Conservation (phyloP, 2,329 filamentous ascomycete species). For the Aureobasidium melanogenum region DNA sequence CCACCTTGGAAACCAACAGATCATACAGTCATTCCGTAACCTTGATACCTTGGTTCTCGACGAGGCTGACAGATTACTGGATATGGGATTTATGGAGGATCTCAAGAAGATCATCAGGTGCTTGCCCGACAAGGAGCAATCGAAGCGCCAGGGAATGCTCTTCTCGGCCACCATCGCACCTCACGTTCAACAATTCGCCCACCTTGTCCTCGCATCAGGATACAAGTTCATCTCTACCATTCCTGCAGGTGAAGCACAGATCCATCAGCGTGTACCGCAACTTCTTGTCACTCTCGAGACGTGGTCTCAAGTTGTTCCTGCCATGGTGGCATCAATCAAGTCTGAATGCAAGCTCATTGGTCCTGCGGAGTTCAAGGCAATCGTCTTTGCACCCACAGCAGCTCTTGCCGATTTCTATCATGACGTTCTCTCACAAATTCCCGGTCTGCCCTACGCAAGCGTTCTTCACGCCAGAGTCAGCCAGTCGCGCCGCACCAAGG, state of each 20-base stretch:
- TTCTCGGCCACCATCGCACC: slow-evolving; percentile 38
- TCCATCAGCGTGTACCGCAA: slow-evolving; percentile 41
- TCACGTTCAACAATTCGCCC: slow-evolving; percentile 37
- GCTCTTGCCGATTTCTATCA: slow-evolving; percentile 32
- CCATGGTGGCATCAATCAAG: slow-evolving; percentile 1
- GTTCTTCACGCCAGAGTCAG: slow-evolving; percentile 33
- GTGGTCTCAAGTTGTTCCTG: not conserved
- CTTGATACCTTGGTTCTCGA: slow-evolving; percentile 38
- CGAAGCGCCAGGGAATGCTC: slow-evolving; percentile 42
- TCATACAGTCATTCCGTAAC: slow-evolving; percentile 37
- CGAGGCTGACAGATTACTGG: slow-evolving; percentile 82
- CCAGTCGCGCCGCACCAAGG: slow-evolving; percentile 33
- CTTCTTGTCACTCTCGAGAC: slow-evolving; percentile 30
- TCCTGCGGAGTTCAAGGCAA: slow-evolving; percentile 33
- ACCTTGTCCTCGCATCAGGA: slow-evolving; percentile 34
- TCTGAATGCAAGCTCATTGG: slow-evolving; percentile 9
- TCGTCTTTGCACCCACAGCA: slow-evolving; percentile 40
- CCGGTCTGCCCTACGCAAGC: not conserved
- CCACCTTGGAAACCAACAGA: slow-evolving; percentile 61
- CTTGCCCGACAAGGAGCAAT: slow-evolving; percentile 40
- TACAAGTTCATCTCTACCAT: slow-evolving; percentile 36
- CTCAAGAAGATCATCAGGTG: slow-evolving; percentile 43
- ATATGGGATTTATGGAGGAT: slow-evolving; percentile 45
- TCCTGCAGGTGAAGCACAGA: slow-evolving; percentile 36
- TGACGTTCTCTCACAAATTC: slow-evolving; percentile 25